Conservation (phyloP, 2,329 filamentous ascomycete genomes). For the Fonsecaea monophora region DNA sequence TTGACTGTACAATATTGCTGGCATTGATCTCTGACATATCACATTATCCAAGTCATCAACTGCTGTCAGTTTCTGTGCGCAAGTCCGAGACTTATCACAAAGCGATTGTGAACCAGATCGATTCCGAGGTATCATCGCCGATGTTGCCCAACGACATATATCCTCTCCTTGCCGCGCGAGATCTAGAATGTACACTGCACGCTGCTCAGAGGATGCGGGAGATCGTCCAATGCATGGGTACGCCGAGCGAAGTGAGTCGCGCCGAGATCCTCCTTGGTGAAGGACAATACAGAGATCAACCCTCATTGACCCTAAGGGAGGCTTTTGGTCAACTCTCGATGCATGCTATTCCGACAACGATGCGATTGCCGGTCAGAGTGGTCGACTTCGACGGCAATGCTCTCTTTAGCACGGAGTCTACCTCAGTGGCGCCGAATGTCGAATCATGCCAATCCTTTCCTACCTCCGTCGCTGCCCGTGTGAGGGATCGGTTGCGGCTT, state of each 20-base stretch:
- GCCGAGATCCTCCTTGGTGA: constrained; percentile 65
- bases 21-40: constrained; percentile 77
- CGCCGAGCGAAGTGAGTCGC: constrained; percentile 64
- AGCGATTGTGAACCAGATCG: constrained; percentile 69
- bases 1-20: constrained; percentile 70
- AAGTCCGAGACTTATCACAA: constrained; percentile 63
- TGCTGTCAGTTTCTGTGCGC: constrained; percentile 43
- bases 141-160: constrained; percentile 68
- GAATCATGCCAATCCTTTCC: constrained; percentile 12
- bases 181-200: constrained; percentile 70
- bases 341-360: constrained; percentile 60
- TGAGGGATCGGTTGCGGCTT: constrained; percentile 48
- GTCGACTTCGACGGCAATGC: constrained; percentile 56
- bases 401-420: neutral
- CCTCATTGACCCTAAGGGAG: constrained; percentile 58
- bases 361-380: constrained; percentile 67
- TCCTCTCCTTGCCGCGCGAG: constrained; percentile 62
- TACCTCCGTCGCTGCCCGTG: constrained; percentile 17
- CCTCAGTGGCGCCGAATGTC: neutral
- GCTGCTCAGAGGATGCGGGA: constrained; percentile 71
- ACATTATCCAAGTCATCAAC: constrained; percentile 55
- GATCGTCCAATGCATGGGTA: constrained; percentile 70
- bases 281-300: constrained; percentile 44
- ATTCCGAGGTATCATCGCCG: constrained; percentile 67
- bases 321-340: constrained; percentile 25